A percentile compares a stretch with the other conserved stretches of the same genome.
These are phyloP conservation scores for Phytophthora foliorum DNA, from an alignment of 352 stramenopile genomes.

Conservation along the genomic window DNA sequence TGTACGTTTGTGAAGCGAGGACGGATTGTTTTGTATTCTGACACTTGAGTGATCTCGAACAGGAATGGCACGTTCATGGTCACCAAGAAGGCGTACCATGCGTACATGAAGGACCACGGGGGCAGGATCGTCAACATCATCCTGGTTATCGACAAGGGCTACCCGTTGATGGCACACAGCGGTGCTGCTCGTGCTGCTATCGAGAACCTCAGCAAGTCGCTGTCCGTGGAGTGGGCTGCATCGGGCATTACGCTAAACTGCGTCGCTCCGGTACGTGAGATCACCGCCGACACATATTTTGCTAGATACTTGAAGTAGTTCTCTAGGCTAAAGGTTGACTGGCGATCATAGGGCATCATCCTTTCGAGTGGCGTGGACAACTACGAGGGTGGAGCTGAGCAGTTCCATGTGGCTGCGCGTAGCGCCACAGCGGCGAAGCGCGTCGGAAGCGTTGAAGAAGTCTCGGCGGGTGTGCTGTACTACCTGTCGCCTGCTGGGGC, in stretches of 20 bases:
- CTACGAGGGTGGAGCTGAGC: constrained; percentile 90
- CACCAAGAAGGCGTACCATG: constrained; percentile 92
- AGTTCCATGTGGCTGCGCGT: constrained; percentile 86
- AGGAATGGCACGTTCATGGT: constrained; percentile 94
- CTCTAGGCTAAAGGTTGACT: constrained; percentile 38
- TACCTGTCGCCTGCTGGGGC: constrained; percentile 89
- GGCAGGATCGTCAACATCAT: constrained; percentile 97
- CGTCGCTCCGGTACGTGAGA: constrained; percentile 86
- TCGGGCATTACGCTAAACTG: constrained; percentile 94
- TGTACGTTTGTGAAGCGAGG: constrained; percentile 45
- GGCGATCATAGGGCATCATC: constrained; percentile 67
- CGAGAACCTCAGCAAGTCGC: constrained; percentile 95
- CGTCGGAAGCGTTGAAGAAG: constrained; percentile 93
- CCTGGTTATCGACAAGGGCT: constrained; percentile 94
- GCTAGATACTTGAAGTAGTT: no score
- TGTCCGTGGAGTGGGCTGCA: constrained; percentile 95
- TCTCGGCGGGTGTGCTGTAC: constrained; percentile 91
- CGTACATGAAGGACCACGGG: constrained; percentile 95
- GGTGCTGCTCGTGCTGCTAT: constrained; percentile 92
- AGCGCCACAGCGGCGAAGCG: constrained; percentile 87
- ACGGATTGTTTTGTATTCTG: not conserved
- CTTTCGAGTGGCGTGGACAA: constrained; percentile 87
- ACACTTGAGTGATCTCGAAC: not conserved
- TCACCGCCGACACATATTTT: constrained; percentile 30
- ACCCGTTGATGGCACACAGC: constrained; percentile 93